Percentiles rank a stretch among this genome's conserved stretches.
phyloP scores from a whole-genome alignment of 2,329 filamentous ascomycete species.

The Stemphylium beticola region DNA sequence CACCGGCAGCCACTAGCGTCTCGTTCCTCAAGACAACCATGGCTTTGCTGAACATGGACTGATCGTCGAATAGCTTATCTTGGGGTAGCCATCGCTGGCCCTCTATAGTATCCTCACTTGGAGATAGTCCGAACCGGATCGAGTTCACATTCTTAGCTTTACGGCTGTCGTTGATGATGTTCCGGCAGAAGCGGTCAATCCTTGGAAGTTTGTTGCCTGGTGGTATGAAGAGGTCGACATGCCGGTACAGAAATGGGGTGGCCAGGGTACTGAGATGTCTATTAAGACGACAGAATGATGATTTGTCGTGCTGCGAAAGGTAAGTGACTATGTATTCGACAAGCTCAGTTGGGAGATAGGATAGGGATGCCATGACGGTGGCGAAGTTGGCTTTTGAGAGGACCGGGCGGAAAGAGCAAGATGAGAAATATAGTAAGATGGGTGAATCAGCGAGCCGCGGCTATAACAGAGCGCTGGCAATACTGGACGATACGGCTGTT shows the following conservation, averaged over 20 bases:
- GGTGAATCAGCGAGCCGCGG: background rate
- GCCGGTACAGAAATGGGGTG: constrained; percentile 29
- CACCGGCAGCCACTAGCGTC: constrained; percentile 18
- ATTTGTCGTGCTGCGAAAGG: constrained; percentile 25
- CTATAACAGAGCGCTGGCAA: background rate
- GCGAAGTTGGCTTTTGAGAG: background rate
- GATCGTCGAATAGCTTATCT: constrained; percentile 21
- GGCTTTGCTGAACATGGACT: constrained; percentile 15
- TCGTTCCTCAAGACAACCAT: constrained; percentile 19
- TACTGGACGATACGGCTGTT: background rate
- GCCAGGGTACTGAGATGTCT: constrained; percentile 19
- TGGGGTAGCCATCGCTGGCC: constrained; percentile 26
- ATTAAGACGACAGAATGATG: constrained; percentile 20
- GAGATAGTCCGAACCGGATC: constrained; percentile 27
- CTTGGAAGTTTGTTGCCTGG: constrained; percentile 25
- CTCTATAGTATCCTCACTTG: constrained; percentile 14
- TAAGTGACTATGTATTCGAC: constrained; percentile 30
- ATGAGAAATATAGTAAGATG: background rate
- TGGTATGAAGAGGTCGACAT: constrained; percentile 31
- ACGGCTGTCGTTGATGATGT: constrained; percentile 21
- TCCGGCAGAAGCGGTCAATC: constrained; percentile 35
- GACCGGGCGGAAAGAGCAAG: background rate
- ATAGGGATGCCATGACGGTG: constrained; percentile 26
- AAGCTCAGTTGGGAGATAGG: constrained; percentile 31
- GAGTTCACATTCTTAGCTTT: constrained; percentile 27